Evolutionary conservation across 192 early-diverging fungal genomes (phyloP).

Genomic region (Thamnidium elegans): DNA sequence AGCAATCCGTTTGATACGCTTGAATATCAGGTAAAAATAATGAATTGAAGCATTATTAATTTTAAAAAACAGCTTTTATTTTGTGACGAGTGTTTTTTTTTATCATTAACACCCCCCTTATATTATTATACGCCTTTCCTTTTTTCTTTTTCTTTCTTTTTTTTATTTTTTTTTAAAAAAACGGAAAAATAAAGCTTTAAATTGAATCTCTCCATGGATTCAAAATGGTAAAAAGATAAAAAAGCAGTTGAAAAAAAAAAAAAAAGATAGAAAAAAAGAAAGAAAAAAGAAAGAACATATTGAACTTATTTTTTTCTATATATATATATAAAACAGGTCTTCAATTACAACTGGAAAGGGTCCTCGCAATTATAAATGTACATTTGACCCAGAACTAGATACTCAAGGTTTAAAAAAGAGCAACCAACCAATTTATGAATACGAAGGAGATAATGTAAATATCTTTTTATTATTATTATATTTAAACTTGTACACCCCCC

Average conservation of each 20-base stretch:
- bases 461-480: not conserved
- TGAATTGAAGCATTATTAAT: too few species aligned
- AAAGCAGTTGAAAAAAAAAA: not conserved
- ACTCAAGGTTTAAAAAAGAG: constrained; percentile 16
- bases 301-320: not conserved
- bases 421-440: constrained; percentile 17
- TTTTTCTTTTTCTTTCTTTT: constrained; percentile 3
- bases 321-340: not conserved
- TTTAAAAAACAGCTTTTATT: too few species aligned
- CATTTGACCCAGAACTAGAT: constrained; percentile 33
- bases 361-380: constrained; percentile 24
- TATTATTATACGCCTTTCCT: too few species aligned
- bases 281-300: not conserved
- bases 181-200: constrained; percentile 1
- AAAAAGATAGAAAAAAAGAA: not conserved
- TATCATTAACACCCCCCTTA: too few species aligned
- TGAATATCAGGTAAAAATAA: too few species aligned
- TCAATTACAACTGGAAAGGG: constrained; percentile 14
- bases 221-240: constrained; percentile 19
- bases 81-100: too few species aligned
- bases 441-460: constrained; percentile 18
- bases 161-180: constrained; percentile 7
- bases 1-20: too few species aligned
- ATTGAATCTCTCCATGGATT: constrained; percentile 24
- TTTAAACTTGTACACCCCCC: too few species aligned